Percentiles rank a stretch among this genome's conserved stretches.
Conservation (phyloP, 2,329 filamentous ascomycete species). For the Raffaelea ambrosiae region DNA sequence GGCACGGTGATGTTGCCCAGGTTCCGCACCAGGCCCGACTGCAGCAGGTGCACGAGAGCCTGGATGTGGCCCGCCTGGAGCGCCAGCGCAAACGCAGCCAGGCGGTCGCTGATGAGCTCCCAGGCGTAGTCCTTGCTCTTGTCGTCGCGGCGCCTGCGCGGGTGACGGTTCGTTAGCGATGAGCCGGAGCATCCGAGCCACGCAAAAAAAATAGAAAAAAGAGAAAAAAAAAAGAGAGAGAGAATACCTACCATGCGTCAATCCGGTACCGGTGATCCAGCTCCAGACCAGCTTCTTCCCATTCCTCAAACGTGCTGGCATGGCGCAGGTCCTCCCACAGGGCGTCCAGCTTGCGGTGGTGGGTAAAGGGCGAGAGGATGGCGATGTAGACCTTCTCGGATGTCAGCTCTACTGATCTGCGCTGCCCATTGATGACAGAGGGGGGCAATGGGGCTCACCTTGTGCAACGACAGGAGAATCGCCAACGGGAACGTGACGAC, state of each 20-base stretch:
- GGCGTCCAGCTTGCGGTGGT: conserved; percentile 8
- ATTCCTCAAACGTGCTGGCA: conserved; percentile 70
- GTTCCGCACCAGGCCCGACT: conserved; percentile 73
- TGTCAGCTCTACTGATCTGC: neutral
- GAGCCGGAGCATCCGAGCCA: neutral
- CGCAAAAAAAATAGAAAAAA: neutral
- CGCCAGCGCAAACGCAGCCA: conserved; percentile 24
- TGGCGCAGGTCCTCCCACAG: conserved; percentile 57
- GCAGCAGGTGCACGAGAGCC: conserved; percentile 67
- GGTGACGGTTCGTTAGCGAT: neutral
- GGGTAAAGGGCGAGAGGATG: conserved; percentile 2
- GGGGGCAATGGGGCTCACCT: neutral
- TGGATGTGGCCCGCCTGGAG: conserved; percentile 52
- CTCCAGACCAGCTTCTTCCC: conserved; percentile 74
- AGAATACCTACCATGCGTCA: conserved; percentile 49
- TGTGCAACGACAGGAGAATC: conserved; percentile 9
- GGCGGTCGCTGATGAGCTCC: conserved; percentile 68
- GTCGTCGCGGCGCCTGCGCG: conserved; percentile 68
- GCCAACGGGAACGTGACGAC: conserved; percentile 9
- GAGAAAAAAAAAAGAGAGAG: neutral
- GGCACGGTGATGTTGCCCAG: conserved; percentile 83
- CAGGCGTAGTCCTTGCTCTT: conserved; percentile 80
- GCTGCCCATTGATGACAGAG: neutral
- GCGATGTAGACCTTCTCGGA: conserved; percentile 4
- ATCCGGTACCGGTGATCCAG: conserved; percentile 76